Evolutionary conservation across 306 rosid species (phyloP), one percentile per base, ranked within the genome.

Genomic region (Mimosa bimucronata): DNA sequence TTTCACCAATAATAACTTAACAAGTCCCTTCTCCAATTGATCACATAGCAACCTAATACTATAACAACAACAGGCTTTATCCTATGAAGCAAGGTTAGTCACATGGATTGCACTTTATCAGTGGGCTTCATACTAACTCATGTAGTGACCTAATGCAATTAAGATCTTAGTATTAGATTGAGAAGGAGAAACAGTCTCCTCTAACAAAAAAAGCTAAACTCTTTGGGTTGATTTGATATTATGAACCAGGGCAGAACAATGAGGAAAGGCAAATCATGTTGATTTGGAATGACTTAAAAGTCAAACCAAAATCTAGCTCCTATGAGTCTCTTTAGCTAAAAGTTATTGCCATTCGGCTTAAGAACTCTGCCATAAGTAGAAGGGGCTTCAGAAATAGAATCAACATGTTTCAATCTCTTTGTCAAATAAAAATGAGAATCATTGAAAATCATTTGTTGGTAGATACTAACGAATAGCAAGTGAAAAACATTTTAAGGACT

Each of bases 221-320:
- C 67, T 13, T 28, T 61, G 67, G 67, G 46, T 55, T 75, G 80
- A 7, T 66, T 48, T 58, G 62, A 68, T 61, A 37, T 77, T 83
- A 31, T 46, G 72, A 76, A 83, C 31, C 77, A 82, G 73, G 64
- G 41, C 61, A 81, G 26, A 85, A 82, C 61, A 82, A 81, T 41
- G n/a, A 77, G 55, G 58, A 82, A 76, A 84, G 62, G 52, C 12
- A 76, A 76, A 85, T 61, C 64, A 65, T 21, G 66, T 30, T 44
- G 71, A 82, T 25, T 62, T 44, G 8, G 57, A 38, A 26, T 52
- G 69, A 76, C 45, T 18, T 45, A 52, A 72, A 62, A 50, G 71
- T 19, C 65, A 66, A 79, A 37, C 38, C 70, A 40, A 55, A 15
- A 60, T 25, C 60, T 73, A 74, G 19, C 48, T 26, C 71, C 67